Evolutionary conservation across 768 basidiomycete species (phyloP), one percentile per base, ranked within the genome.

Genomic region (Bullera alba): DNA sequence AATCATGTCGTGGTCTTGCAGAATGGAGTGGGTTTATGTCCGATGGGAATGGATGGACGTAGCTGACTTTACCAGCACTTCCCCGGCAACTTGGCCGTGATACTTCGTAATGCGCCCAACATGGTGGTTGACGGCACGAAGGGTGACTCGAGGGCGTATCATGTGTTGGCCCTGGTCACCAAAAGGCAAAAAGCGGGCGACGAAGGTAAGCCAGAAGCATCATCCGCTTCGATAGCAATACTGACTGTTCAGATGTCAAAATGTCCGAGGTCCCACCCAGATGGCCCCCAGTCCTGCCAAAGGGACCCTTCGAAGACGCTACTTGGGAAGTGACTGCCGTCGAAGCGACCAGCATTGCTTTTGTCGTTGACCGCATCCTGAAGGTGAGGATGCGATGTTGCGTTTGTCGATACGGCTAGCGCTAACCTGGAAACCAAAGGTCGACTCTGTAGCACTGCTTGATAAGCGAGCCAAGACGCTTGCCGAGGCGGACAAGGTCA

Each of bases 1-100:
- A 93, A 93, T 2, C 78, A 95, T 47, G 81, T 96, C 17, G 81
- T 97, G 2, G 71, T 97, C 29, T 74, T 99, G 29, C 81, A 83
- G 42, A 84, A 96, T 65, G 79, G 79, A 32, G 93, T 95, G 73
- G 62, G 83, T 69, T 1, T 3, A 7, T n/a, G n/a, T n/a, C 17
- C 32, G 17, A 14, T 38, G 5, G 28, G 6, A 16, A 30, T 21
- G 25, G n/a, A 22, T 23, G 22, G 8, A 4, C 5, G 7, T 12
- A 10, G 23, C 25, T 49, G 44, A 41, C 37, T 38, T 28, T 23
- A 8, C 2, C 21, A 93, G 90, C 86, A 89, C 69, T 91, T 87
- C 70, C 76, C 74, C 49, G 77, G 76, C 16, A 84, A 83, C 45
- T 70, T 82, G 19, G 91, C 80, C 4, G 76, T 92, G 22, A 58